phyloP scores from a whole-genome alignment of 176 grass and related monocot genomes.

The Oryza glumipatula region DNA sequence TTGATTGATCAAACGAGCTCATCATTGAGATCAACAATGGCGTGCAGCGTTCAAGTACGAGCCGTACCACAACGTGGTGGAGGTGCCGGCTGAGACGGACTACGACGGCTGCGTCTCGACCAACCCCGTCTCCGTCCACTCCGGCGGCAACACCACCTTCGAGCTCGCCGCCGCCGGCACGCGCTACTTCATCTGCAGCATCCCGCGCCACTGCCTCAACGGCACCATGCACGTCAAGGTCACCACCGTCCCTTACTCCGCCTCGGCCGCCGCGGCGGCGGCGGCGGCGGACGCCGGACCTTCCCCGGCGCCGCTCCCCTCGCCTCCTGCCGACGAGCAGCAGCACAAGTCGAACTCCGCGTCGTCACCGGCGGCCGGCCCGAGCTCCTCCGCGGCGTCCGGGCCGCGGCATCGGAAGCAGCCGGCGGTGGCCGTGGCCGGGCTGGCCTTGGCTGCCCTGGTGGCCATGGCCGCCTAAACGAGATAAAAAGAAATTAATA shows the following conservation, averaged over 20 bases:
- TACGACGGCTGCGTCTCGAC: conserved; percentile 50
- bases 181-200: conserved; percentile 86
- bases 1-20: not conserved
- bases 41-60: conserved; percentile 61
- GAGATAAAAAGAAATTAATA: not conserved
- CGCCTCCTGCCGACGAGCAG: not conserved
- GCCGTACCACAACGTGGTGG: conserved; percentile 66
- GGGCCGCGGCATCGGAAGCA: not conserved
- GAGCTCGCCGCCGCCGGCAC: conserved; percentile 49
- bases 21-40: not conserved
- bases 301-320: conserved; percentile 1
- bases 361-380: conserved; percentile 21
- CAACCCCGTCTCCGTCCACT: conserved; percentile 40
- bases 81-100: conserved; percentile 47
- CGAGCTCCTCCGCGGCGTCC: not conserved
- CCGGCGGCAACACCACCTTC: conserved; percentile 56
- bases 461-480: conserved; percentile 34
- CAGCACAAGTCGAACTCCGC: not conserved
- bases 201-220: conserved; percentile 61
- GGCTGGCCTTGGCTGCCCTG: conserved; percentile 39
- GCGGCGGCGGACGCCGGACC: not conserved
- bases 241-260: conserved; percentile 43
- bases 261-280: not conserved
- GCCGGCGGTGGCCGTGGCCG: conserved; percentile 28
- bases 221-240: conserved; percentile 74